Conservation (phyloP, 768 basidiomycete species). For the Termitomyces titanicus region DNA sequence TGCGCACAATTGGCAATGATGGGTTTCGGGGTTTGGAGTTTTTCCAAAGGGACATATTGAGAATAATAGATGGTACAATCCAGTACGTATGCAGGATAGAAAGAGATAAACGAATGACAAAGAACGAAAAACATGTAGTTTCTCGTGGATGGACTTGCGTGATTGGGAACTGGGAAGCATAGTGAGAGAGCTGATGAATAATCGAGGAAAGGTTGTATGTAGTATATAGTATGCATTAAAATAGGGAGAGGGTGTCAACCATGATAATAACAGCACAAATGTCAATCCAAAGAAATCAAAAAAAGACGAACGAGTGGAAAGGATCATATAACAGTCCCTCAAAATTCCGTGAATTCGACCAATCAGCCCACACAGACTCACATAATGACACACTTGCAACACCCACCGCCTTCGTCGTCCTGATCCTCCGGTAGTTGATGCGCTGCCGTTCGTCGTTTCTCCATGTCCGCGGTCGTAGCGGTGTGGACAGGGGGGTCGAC, state of each 20-base stretch:
- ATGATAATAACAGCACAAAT: constrained; percentile 10
- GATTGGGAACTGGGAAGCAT: constrained; percentile 10
- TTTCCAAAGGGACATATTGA: constrained; percentile 8
- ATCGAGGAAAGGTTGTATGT: neutral
- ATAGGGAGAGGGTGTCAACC: constrained; percentile 3
- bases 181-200: constrained; percentile 7
- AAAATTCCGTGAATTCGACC: neutral
- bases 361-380: constrained; percentile 34
- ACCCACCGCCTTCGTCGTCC: constrained; percentile 52
- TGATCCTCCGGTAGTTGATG: constrained; percentile 44
- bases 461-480: constrained; percentile 18
- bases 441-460: constrained; percentile 19
- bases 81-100: constrained; percentile 10
- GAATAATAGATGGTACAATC: constrained; percentile 18
- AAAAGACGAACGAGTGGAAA: constrained; percentile 9
- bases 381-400: constrained; percentile 86
- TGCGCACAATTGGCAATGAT: constrained; percentile 11
- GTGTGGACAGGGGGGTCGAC: constrained; percentile 15
- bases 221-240: constrained; percentile 13
- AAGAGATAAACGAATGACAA: constrained; percentile 4
- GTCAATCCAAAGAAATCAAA: constrained; percentile 1
- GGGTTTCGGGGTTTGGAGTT: neutral
- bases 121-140: constrained; percentile 1
- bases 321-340: constrained; percentile 3
- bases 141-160: constrained; percentile 2